A percentile compares a stretch with the other conserved stretches of the same genome.
Conservation (phyloP, 257 asterid species). For the Coffea canephora region DNA sequence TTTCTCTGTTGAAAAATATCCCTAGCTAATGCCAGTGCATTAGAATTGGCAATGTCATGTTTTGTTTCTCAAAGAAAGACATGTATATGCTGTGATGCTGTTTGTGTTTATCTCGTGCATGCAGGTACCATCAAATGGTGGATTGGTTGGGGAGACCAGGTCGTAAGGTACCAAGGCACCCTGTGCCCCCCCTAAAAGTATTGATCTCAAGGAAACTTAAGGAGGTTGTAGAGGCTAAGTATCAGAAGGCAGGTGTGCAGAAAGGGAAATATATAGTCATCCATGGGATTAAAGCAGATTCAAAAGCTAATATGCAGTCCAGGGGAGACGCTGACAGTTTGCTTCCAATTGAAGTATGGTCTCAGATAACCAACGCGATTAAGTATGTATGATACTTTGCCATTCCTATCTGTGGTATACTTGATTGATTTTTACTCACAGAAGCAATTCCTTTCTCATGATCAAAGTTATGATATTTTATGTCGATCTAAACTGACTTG, state of each 20-base stretch:
- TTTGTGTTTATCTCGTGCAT: constrained; percentile 13
- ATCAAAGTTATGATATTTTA: too few species aligned
- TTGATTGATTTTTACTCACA: background rate
- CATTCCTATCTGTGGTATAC: background rate
- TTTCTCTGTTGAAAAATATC: background rate
- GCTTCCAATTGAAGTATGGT: constrained; percentile 86
- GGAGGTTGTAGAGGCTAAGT: constrained; percentile 75
- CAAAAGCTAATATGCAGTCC: constrained; percentile 90
- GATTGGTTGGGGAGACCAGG: constrained; percentile 80
- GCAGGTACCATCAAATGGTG: constrained; percentile 71
- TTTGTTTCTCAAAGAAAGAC: background rate
- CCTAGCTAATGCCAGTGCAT: background rate
- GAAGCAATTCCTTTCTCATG: background rate
- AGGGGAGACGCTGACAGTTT: constrained; percentile 82
- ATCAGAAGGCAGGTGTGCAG: constrained; percentile 56
- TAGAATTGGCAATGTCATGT: background rate
- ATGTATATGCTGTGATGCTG: background rate
- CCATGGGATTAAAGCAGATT: constrained; percentile 88
- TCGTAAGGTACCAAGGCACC: constrained; percentile 65
- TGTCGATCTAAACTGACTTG: background rate
- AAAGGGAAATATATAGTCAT: constrained; percentile 76
- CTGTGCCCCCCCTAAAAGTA: constrained; percentile 60
- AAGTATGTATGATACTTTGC: constrained; percentile 52
- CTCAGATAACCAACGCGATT: constrained; percentile 56
- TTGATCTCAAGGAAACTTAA: constrained; percentile 71